Percentiles rank a stretch among this genome's conserved stretches.
Evolutionary conservation across 2,329 filamentous ascomycete genomes (phyloP).

Genomic region (Chaetomiaceae sp.): DNA sequence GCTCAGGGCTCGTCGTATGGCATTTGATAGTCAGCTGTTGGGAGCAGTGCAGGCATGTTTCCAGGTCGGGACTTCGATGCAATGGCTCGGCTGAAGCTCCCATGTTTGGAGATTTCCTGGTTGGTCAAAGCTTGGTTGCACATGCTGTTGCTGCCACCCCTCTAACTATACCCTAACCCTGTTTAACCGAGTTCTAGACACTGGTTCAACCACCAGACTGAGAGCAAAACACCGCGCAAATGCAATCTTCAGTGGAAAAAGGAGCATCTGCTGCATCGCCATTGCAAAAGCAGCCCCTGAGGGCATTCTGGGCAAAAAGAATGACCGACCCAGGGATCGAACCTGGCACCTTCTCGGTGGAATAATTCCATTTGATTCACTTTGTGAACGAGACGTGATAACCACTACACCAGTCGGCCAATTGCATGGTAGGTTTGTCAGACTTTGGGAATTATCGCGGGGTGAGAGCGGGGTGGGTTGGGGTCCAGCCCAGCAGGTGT

Average conservation of each 20-base stretch:
- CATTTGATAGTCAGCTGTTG: too few relatives aligned
- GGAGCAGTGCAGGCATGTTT: too few relatives aligned
- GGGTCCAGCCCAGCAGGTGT: not conserved
- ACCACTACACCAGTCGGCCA: conserved; percentile 24
- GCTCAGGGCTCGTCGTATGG: too few relatives aligned
- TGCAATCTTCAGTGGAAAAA: not conserved
- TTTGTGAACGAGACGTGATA: conserved; percentile 26
- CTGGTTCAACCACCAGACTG: not conserved
- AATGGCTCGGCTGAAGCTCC: conserved; percentile 1
- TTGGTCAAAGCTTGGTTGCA: conserved; percentile 22
- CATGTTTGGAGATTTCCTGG: conserved; percentile 23
- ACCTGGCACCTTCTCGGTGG: conserved; percentile 26
- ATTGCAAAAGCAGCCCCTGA: not conserved
- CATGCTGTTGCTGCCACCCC: too few relatives aligned
- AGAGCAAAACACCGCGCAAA: not conserved
- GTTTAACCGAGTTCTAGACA: too few relatives aligned
- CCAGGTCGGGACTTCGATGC: not conserved
- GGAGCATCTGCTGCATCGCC: not conserved
- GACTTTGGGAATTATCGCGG: conserved; percentile 2
- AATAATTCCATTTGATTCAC: conserved; percentile 10
- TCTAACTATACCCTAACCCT: too few relatives aligned
- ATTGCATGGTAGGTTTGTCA: not conserved
- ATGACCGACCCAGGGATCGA: conserved; percentile 26
- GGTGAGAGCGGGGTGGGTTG: not conserved
- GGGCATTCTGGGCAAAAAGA: not conserved